Base-by-base conservation (phyloP, 2,329 filamentous ascomycete species). In the Pestalotiopsis sp. region DNA sequence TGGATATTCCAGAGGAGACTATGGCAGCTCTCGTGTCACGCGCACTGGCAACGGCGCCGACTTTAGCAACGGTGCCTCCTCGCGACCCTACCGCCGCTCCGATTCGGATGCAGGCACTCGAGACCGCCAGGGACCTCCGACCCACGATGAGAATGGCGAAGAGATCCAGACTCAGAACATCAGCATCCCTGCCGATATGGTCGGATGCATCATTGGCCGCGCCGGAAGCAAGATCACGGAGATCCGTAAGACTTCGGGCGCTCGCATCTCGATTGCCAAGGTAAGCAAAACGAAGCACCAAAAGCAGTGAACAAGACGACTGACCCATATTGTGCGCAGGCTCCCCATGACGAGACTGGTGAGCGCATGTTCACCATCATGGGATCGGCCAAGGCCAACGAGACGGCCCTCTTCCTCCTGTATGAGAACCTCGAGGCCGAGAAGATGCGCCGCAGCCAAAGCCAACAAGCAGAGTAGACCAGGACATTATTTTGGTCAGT, bases 311-410 rank as follows among this genome's bases (percentile, higher is more conserved):
- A 64, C 27, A n/a, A 36, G 25, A 39, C 12, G 25, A 41, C 31
- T 25, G 2, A 23, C 7, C 13, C 38, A 63, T 69, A 67, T 23
- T 68, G 75, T 68, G 12, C 39, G 38, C 5, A 91, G 88, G 92
- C 95, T 61, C 94, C 96, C 68, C 96, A 99, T 78, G 96, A 99
- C 76, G 96, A 98, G 74, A 97, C 94, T 70, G 96, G 96, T 73
- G 96, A 99, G 87, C 92, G 96, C 77, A 99, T 99, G 96, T 99
- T 99, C 85, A 99, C 96, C 78, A 99, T 99, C 80, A 98, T 97
- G 88, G 96, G 96, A 74, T 97, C 93, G 70, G 91, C 93, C 70
- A 92, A 92, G 83, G 94, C 94, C 72, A 99, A 99, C 77, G 96
- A 99, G 83, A 95, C 94, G 75, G 96, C 96, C 4, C 87, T 99